Evolutionary conservation across 2,329 filamentous ascomycete species (phyloP).

Genomic region (Neonectria faginata): DNA sequence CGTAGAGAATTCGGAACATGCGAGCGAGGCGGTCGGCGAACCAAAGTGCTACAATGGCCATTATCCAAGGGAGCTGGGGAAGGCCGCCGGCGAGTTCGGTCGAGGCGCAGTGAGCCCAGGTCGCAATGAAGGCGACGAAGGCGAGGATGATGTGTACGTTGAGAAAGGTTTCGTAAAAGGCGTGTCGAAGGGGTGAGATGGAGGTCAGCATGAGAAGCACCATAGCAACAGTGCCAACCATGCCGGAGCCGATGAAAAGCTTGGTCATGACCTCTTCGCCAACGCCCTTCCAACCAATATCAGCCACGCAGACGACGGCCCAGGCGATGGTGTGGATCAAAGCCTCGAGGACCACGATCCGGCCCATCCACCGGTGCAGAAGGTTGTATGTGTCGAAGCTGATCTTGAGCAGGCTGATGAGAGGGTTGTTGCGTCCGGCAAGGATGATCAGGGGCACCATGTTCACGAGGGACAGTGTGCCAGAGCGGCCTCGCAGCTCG

Average conservation of each 20-base stretch:
- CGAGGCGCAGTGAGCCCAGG: slow-evolving; percentile 82
- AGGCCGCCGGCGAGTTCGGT: slow-evolving; percentile 73
- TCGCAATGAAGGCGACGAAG: slow-evolving; percentile 73
- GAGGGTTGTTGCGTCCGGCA: slow-evolving; percentile 91
- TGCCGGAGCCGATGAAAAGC: slow-evolving; percentile 74
- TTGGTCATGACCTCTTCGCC: slow-evolving; percentile 65
- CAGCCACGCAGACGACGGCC: slow-evolving; percentile 76
- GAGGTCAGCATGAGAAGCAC: slow-evolving; percentile 75
- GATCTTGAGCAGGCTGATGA: slow-evolving; percentile 84
- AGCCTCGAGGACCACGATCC: slow-evolving; percentile 76
- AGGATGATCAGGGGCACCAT: slow-evolving; percentile 92
- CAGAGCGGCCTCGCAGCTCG: slow-evolving; percentile 86
- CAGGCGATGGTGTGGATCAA: slow-evolving; percentile 79
- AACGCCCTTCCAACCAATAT: slow-evolving; percentile 72
- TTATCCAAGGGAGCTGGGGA: slow-evolving; percentile 79
- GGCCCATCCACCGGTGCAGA: slow-evolving; percentile 77
- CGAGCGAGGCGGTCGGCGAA: slow-evolving; percentile 75
- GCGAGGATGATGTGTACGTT: slow-evolving; percentile 85
- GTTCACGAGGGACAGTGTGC: slow-evolving; percentile 86
- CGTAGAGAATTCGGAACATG: slow-evolving; percentile 71
- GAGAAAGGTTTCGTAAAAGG: slow-evolving; percentile 97
- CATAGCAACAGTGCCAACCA: slow-evolving; percentile 71
- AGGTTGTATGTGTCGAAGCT: slow-evolving; percentile 97
- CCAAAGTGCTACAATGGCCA: slow-evolving; percentile 83
- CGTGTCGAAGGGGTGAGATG: slow-evolving; percentile 85